These are phyloP conservation scores for Cordyceps javanica DNA, from an alignment of 2,329 filamentous ascomycete genomes.

Conservation along the genomic window DNA sequence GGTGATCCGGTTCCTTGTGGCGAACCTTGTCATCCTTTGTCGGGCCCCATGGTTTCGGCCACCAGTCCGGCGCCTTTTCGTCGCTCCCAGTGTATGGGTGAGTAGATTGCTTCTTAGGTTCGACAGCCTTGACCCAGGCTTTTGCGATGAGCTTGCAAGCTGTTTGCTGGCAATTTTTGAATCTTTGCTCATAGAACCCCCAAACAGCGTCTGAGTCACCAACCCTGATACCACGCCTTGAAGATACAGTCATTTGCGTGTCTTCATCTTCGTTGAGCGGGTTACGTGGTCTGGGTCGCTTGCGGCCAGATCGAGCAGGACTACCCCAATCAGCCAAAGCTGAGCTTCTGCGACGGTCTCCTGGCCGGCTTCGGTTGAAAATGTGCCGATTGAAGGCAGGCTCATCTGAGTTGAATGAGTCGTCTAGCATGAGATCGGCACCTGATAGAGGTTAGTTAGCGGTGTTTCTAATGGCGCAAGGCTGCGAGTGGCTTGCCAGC, in stretches of 20 bases:
- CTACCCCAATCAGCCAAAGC: constrained; percentile 28
- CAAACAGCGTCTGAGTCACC: constrained; percentile 48
- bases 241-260: constrained; percentile 30
- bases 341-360: constrained; percentile 27
- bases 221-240: constrained; percentile 43
- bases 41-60: constrained; percentile 51
- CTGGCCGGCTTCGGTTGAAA: constrained; percentile 21
- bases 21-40: constrained; percentile 49
- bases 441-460: constrained; percentile 21
- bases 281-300: constrained; percentile 30
- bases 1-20: constrained; percentile 69
- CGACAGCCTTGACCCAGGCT: constrained; percentile 68
- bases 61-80: constrained; percentile 59
- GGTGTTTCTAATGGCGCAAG: not conserved
- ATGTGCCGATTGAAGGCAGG: constrained; percentile 19
- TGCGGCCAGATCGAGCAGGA: constrained; percentile 24
- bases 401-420: constrained; percentile 24
- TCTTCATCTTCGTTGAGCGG: constrained; percentile 35
- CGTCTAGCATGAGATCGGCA: constrained; percentile 28
- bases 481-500: constrained; percentile 24
- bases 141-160: constrained; percentile 69
- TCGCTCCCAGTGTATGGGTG: constrained; percentile 65
- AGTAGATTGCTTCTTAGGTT: constrained; percentile 70
- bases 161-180: constrained; percentile 63
- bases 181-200: constrained; percentile 54